Evolutionary conservation across 1,139 yeast genomes (phyloP), one percentile per base, ranked within the genome.

Genomic region (Taphrina sp.): DNA sequence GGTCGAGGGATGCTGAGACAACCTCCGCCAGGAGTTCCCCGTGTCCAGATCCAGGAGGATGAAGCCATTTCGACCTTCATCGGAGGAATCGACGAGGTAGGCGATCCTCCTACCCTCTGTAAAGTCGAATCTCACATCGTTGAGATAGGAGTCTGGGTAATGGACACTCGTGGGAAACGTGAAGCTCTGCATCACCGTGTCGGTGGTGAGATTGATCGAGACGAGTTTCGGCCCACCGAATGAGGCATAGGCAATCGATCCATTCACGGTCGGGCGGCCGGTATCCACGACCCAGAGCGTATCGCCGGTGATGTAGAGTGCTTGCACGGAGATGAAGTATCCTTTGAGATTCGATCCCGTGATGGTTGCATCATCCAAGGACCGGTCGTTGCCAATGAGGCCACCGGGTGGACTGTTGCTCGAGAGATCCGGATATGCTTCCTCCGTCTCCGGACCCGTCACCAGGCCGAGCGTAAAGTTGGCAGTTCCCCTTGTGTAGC

Each of bases 211-310:
- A 14, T 34, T n/a, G 14, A 34, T 34, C n/a, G 14, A 7, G 8
- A 34, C 37, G 14, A 34, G 37, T 17, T 34, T 34, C 5, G 37
- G 37, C 5, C 37, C 37, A 34, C 37, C 37, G 14, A 34, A 8
- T 8, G 37, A 7, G 14, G 37, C 37, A 16, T 34, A 34, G 7
- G 14, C 37, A 7, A 34, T 16, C 7, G 37, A 8, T 5, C 37
- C n/a, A 16, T 34, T 34, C 5, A 34, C n/a, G 37, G 37, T 34
- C 8, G 37, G 37, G 5, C 37, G 37, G 7, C 37, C 37, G 5
- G 37, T 34, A 34, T 34, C 37, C 16, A 34, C 5, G n/a, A 34
- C 37, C 37, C 37, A 34, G 5, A 34, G 37, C n/a, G 37, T 34
- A 16, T 34, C 37, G 5, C 37, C 37, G 14, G 37, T 34, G 5